These are phyloP conservation scores for Musa acuminata DNA, from an alignment of 176 grass and related monocot species.

Conservation along the genomic window DNA sequence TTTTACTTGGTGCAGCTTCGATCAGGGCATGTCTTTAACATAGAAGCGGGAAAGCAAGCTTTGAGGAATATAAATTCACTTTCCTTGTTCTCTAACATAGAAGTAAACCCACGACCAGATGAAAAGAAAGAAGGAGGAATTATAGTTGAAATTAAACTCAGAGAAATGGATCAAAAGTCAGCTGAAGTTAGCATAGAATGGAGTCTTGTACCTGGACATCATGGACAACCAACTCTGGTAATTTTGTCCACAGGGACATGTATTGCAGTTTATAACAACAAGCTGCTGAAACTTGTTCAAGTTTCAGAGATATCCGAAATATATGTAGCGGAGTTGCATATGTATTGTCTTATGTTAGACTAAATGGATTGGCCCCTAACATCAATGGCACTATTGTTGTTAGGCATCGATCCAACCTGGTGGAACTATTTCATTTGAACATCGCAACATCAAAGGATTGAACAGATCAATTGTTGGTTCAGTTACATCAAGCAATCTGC, in stretches of 20 bases:
- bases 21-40: slow-evolving; percentile 88
- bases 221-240: slow-evolving; percentile 91
- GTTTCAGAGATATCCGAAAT: too few relatives aligned
- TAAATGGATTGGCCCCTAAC: neutral
- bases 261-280: neutral
- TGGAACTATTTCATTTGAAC: slow-evolving; percentile 98
- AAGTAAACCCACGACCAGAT: slow-evolving; percentile 88
- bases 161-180: slow-evolving; percentile 91
- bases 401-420: slow-evolving; percentile 99
- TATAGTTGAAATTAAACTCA: slow-evolving; percentile 95
- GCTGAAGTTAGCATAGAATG: slow-evolving; percentile 95
- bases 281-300: neutral
- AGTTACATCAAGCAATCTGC: slow-evolving; percentile 90
- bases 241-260: neutral
- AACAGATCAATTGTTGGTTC: slow-evolving; percentile 94
- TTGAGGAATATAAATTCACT: slow-evolving; percentile 94
- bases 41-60: slow-evolving; percentile 89
- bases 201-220: slow-evolving; percentile 87
- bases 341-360: neutral
- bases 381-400: slow-evolving; percentile 6
- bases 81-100: slow-evolving; percentile 88
- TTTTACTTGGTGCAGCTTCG: slow-evolving; percentile 52
- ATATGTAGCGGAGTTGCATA: too few relatives aligned
- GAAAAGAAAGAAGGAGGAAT: slow-evolving; percentile 94
- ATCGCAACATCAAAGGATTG: slow-evolving; percentile 88